Evolutionary conservation across 768 basidiomycete genomes (phyloP).

Genomic region (Zangia roseola): DNA sequence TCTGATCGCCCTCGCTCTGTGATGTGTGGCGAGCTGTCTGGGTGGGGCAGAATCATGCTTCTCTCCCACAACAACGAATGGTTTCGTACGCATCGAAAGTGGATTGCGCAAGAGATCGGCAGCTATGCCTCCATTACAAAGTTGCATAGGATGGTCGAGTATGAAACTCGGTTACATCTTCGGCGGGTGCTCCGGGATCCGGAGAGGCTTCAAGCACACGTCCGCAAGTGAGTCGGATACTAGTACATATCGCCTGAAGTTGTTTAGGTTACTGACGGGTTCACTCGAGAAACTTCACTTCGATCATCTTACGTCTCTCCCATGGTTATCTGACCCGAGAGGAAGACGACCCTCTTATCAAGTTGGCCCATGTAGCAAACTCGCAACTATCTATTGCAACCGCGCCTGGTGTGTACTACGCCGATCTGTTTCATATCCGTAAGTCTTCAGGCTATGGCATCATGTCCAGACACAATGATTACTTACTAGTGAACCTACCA

Average conservation of each 20-base stretch:
- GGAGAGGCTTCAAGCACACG: not conserved
- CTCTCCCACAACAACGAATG: conserved; percentile 5
- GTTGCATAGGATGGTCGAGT: conserved; percentile 9
- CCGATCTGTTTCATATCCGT: conserved; percentile 11
- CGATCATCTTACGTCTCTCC: not conserved
- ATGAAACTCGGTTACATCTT: conserved; percentile 7
- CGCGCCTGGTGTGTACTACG: not conserved
- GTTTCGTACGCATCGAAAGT: conserved; percentile 11
- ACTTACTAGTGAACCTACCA: no score
- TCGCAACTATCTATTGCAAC: conserved; percentile 6
- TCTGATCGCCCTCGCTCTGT: conserved; percentile 23
- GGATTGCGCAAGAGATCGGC: conserved; percentile 11
- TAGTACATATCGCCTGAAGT: not conserved
- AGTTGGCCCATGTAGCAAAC: conserved; percentile 23
- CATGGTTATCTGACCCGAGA: not conserved
- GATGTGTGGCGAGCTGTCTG: conserved; percentile 12
- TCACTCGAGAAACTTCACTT: not conserved
- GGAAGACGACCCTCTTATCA: conserved; percentile 31
- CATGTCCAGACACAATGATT: not conserved
- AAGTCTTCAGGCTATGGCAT: not conserved
- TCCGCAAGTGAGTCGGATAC: not conserved
- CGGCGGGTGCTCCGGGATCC: conserved; percentile 5
- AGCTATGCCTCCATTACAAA: conserved; percentile 3
- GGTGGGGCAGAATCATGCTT: conserved; percentile 8
- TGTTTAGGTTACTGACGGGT: no score